A percentile compares a stretch with the other conserved stretches of the same genome.
phyloP scores from a whole-genome alignment of 106 monocot genomes.

The Iris macrosiphon region DNA sequence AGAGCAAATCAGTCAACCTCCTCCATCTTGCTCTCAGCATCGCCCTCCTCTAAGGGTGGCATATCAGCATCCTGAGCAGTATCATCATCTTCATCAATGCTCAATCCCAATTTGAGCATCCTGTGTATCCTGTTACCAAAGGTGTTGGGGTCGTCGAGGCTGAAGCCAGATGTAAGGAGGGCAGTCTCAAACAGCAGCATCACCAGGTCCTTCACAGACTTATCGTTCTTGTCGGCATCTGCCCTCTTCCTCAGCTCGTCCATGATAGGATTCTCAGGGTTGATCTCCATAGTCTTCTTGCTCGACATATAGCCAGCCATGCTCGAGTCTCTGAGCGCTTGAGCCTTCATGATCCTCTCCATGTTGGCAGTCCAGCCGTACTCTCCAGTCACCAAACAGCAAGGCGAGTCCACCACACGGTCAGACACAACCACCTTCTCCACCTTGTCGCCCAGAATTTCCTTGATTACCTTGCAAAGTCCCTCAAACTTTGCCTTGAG shows the following conservation, averaged over 20 bases:
- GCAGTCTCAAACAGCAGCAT: conserved; percentile 63
- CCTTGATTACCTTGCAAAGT: conserved; percentile 76
- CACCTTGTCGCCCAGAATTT: conserved; percentile 65
- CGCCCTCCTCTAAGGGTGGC: conserved; percentile 62
- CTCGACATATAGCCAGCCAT: conserved; percentile 81
- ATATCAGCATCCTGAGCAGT: conserved; percentile 46
- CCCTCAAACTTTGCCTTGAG: conserved; percentile 66
- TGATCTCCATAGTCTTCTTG: conserved; percentile 89
- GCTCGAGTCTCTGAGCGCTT: conserved; percentile 66
- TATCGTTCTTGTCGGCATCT: conserved; percentile 79
- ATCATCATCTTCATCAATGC: conserved; percentile 61
- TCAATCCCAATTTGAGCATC: conserved; percentile 69
- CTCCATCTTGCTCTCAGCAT: conserved; percentile 79
- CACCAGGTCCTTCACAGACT: conserved; percentile 70
- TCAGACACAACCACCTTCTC: conserved; percentile 79
- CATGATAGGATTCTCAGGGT: conserved; percentile 78
- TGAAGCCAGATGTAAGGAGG: conserved; percentile 68
- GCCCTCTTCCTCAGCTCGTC: conserved; percentile 72
- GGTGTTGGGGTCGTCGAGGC: conserved; percentile 78
- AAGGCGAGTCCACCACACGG: conserved; percentile 71
- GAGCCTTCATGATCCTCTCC: conserved; percentile 86
- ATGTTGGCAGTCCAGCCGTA: conserved; percentile 84
- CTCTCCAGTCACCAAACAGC: conserved; percentile 74
- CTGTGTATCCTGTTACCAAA: conserved; percentile 74
- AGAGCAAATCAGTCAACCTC: conserved; percentile 65